These are phyloP conservation scores for Alternaria postmessia DNA, from an alignment of 2,329 filamentous ascomycete genomes.

Conservation along the genomic window DNA sequence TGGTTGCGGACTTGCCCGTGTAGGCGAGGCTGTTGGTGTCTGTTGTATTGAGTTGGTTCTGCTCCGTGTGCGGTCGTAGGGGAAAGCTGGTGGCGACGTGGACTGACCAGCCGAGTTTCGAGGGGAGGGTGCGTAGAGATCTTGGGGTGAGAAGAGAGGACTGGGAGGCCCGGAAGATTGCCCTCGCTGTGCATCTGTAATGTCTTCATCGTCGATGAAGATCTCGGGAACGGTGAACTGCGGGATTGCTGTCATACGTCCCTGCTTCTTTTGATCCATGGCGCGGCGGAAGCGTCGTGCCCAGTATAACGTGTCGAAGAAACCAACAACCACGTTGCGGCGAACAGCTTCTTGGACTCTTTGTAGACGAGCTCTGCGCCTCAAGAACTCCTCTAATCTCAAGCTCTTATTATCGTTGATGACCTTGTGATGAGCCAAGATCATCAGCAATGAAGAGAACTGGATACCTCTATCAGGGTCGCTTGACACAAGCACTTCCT, in stretches of 20 bases:
- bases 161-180: conserved; percentile 45
- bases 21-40: conserved; percentile 47
- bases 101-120: conserved; percentile 36
- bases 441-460: conserved; percentile 92
- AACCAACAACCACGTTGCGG: conserved; percentile 87
- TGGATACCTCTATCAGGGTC: conserved; percentile 89
- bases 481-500: conserved; percentile 93
- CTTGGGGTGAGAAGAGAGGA: conserved; percentile 45
- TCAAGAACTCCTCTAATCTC: conserved; percentile 90
- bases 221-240: conserved; percentile 89
- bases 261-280: conserved; percentile 72
- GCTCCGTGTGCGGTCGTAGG: conserved; percentile 38
- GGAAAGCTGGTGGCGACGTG: conserved; percentile 36
- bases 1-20: conserved; percentile 34
- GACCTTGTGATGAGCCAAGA: conserved; percentile 96
- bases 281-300: conserved; percentile 80
- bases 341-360: conserved; percentile 94
- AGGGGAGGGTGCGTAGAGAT: conserved; percentile 31
- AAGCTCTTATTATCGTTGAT: conserved; percentile 98
- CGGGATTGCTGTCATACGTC: conserved; percentile 79
- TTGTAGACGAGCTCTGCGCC: conserved; percentile 87
- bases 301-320: conserved; percentile 95
- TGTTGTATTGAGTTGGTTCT: conserved; percentile 51
- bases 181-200: conserved; percentile 52
- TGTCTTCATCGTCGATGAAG: conserved; percentile 80